A percentile compares a stretch with the other conserved stretches of the same genome.
phyloP scores from a whole-genome alignment of 768 basidiomycete species.

The Suillus fuscotomentosus region DNA sequence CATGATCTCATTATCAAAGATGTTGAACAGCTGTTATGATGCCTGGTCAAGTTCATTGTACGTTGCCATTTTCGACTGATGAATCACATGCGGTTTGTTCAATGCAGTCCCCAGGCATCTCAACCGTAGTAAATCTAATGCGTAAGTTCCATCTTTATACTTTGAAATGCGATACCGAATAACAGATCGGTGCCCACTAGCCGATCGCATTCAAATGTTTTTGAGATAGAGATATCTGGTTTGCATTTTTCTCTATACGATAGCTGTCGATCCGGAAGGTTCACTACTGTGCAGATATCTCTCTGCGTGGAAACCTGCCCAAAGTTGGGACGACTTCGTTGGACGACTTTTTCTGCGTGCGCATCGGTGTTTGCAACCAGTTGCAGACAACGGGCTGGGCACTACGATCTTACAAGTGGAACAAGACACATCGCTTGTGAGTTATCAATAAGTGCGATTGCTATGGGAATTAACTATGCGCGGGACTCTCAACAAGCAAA shows the following conservation, averaged over 20 bases:
- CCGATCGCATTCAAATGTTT: not conserved
- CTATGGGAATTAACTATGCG: not conserved
- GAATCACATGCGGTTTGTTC: not conserved
- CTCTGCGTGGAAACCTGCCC: not conserved
- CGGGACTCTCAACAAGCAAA: not conserved
- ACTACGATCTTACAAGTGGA: not conserved
- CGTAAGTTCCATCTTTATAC: not conserved
- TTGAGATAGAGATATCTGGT: not conserved
- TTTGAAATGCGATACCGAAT: not conserved
- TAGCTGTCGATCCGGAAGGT: not conserved
- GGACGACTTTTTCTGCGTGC: constrained; percentile 1
- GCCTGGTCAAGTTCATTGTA: not conserved
- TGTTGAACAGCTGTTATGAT: not conserved
- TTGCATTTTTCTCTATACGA: not conserved
- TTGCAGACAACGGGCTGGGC: not conserved
- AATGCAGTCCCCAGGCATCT: not conserved
- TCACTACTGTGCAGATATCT: not conserved
- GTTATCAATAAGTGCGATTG: not conserved
- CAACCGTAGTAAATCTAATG: not conserved
- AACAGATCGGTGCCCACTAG: not conserved
- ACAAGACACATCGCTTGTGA: not conserved
- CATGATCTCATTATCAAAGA: not conserved
- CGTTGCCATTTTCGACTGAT: not conserved
- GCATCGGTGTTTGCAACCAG: not conserved
- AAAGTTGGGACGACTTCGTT: not conserved